Conservation (phyloP, 495 filamentous ascomycete species). For the Talaromyces wortmannii region DNA sequence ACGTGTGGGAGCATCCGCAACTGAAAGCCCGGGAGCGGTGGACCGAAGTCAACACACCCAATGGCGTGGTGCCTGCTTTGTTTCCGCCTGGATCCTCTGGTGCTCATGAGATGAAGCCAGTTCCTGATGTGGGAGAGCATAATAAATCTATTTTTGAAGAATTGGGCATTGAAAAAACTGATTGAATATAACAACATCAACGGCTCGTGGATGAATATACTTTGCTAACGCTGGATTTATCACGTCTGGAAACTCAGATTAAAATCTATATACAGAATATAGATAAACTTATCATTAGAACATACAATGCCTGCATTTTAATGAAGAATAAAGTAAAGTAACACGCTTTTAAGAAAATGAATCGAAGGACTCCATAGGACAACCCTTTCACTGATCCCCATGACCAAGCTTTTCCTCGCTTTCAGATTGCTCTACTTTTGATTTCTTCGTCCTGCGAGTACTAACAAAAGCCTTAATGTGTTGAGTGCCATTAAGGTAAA, state of each 20-base stretch:
- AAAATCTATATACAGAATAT: no score
- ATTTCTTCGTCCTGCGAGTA: slow-evolving; percentile 30
- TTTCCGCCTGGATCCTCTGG: slow-evolving; percentile 31
- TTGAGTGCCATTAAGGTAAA: slow-evolving; percentile 42
- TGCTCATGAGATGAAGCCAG: slow-evolving; percentile 19
- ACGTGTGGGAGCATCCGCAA: slow-evolving; percentile 42
- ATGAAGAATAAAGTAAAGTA: background rate
- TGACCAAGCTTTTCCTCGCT: background rate
- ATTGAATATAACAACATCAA: background rate
- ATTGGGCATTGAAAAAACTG: slow-evolving; percentile 11
- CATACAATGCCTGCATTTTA: background rate
- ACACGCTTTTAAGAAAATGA: background rate
- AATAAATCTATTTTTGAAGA: slow-evolving; percentile 30
- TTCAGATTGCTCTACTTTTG: background rate
- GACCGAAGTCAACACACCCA: slow-evolving; percentile 37
- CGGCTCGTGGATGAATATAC: no score
- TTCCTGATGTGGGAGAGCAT: slow-evolving; percentile 33
- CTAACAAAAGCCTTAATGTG: slow-evolving; percentile 34
- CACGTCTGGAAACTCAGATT: no score
- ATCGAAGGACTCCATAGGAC: background rate
- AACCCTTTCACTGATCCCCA: background rate
- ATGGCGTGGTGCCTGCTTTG: slow-evolving; percentile 28
- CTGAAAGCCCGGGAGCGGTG: slow-evolving; percentile 34
- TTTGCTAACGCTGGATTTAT: no score
- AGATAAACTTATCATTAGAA: no score